These are phyloP conservation scores for Ophiostoma triangulosporum DNA, from an alignment of 2,329 filamentous ascomycete genomes.

Conservation along the genomic window DNA sequence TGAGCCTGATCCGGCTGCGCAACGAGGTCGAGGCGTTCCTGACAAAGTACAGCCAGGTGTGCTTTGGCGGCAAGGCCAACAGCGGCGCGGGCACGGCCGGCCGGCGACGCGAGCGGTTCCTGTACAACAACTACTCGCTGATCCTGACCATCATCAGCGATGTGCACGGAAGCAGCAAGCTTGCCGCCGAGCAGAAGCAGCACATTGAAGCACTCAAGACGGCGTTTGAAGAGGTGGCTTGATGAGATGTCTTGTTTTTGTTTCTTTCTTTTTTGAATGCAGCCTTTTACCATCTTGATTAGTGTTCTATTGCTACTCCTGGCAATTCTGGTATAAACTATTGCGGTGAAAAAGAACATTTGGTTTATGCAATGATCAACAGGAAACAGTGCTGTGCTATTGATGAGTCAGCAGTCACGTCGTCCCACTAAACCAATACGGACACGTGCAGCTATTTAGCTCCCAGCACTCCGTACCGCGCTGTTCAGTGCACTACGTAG, in stretches of 20 bases:
- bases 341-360: neutral
- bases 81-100: conserved; percentile 24
- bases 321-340: neutral
- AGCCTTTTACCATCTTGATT: neutral
- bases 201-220: conserved; percentile 58
- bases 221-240: conserved; percentile 37
- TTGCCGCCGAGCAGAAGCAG: conserved; percentile 59
- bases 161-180: conserved; percentile 45
- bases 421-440: neutral
- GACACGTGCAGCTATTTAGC: neutral
- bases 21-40: conserved; percentile 76
- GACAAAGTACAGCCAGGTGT: conserved; percentile 55
- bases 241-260: neutral
- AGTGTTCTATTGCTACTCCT: neutral
- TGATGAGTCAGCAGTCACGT: neutral
- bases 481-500: neutral
- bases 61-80: conserved; percentile 52
- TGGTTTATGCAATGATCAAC: neutral
- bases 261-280: neutral
- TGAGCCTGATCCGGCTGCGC: conserved; percentile 63
- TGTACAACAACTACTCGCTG: conserved; percentile 93
- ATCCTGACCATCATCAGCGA: conserved; percentile 87
- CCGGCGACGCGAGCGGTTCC: conserved; percentile 76
- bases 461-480: neutral
- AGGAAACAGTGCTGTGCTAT: neutral